phyloP scores from a whole-genome alignment of 371 early-diverging fungal species.

The Fennellomyces sp. region DNA sequence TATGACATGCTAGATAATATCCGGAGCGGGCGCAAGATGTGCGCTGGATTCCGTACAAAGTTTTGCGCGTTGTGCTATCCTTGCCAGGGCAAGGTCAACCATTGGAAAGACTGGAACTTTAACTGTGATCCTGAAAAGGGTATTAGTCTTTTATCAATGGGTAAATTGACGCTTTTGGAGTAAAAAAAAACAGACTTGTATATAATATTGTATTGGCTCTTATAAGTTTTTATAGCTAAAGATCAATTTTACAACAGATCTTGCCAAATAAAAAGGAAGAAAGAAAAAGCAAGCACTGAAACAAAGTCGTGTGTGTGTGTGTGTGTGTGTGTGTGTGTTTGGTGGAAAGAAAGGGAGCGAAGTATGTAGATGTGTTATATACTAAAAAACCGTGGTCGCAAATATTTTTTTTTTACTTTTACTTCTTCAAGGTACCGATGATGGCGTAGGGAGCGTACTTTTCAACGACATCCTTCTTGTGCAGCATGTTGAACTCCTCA shows the following conservation, averaged over 20 bases:
- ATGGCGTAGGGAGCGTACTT: constrained; percentile 86
- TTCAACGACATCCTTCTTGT: constrained; percentile 84
- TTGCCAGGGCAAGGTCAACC: constrained; percentile 57
- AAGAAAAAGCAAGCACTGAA: not conserved
- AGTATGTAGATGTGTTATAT: not conserved
- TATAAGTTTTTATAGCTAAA: no score
- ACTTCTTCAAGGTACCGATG: constrained; percentile 71
- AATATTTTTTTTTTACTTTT: constrained; percentile 10
- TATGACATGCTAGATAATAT: constrained; percentile 57
- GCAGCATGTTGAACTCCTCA: constrained; percentile 93
- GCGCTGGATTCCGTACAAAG: constrained; percentile 39
- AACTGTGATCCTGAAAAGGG: constrained; percentile 62
- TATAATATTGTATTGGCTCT: not conserved
- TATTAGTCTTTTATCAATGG: constrained; percentile 44
- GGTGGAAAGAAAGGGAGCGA: no score
- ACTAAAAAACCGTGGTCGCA: not conserved
- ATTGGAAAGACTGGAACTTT: constrained; percentile 64
- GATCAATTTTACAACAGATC: no score
- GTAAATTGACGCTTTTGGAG: constrained; percentile 39
- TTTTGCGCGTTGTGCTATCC: constrained; percentile 63
- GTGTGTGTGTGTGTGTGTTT: not conserved
- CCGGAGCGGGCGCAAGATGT: constrained; percentile 45
- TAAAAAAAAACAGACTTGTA: constrained; percentile 10
- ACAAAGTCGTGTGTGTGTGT: not conserved
- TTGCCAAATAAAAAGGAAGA: no score